Conservation (phyloP, 2,329 filamentous ascomycete genomes). For the Pezizomycotina sp. region DNA sequence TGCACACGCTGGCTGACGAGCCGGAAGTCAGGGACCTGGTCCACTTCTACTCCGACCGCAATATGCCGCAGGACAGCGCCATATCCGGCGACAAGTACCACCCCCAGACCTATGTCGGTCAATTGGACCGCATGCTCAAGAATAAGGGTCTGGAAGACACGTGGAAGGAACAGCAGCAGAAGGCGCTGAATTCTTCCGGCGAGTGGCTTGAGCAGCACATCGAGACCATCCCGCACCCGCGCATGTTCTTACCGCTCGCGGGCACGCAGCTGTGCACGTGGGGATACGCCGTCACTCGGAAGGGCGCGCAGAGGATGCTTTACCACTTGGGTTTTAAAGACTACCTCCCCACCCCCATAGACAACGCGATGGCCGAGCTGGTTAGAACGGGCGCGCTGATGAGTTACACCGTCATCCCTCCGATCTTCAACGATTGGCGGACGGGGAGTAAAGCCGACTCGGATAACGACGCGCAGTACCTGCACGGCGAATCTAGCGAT, state of each 20-base stretch:
- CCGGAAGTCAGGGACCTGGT: conserved; percentile 11
- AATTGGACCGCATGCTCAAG: conserved; percentile 7
- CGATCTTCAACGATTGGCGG: conserved; percentile 16
- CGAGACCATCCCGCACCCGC: conserved; percentile 7
- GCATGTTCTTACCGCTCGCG: conserved; percentile 13
- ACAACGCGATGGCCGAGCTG: conserved; percentile 13
- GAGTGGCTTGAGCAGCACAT: conserved; percentile 15
- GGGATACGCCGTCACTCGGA: conserved; percentile 10
- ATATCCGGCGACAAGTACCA: too few species aligned
- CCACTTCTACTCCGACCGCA: conserved; percentile 12
- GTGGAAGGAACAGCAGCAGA: too few species aligned
- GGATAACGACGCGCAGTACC: too few species aligned
- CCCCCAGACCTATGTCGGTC: conserved; percentile 9
- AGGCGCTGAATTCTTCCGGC: conserved; percentile 16
- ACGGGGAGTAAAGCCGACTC: conserved; percentile 14
- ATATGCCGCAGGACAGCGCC: too few species aligned
- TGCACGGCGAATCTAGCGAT: too few species aligned
- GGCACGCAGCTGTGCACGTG: conserved; percentile 11
- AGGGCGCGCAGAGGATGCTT: conserved; percentile 14
- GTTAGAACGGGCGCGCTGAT: conserved; percentile 12
- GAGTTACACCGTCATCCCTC: conserved; percentile 14
- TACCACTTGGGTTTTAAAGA: conserved; percentile 17
- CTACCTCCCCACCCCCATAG: conserved; percentile 14
- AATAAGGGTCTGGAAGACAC: too few species aligned
- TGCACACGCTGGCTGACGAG: conserved; percentile 14